Evolutionary conservation across 345 rosid genomes (phyloP).

Genomic region (Punica granatum): DNA sequence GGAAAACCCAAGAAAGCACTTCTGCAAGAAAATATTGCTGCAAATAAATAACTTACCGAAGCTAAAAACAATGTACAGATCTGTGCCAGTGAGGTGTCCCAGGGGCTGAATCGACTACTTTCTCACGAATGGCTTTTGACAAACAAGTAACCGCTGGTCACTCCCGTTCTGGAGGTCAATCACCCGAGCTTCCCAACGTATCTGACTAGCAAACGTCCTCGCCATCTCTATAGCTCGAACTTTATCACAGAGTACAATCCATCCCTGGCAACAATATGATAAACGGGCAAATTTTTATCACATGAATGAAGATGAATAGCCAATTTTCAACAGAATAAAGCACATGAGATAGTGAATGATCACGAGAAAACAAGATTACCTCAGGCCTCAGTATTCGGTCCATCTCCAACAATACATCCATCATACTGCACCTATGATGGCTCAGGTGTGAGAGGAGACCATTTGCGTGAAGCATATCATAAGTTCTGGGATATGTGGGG

Average conservation of each 20-base stretch:
- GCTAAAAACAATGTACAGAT: constrained; percentile 28
- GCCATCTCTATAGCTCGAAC: constrained; percentile 76
- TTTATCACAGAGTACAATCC: constrained; percentile 78
- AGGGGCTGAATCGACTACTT: constrained; percentile 40
- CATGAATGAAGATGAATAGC: neutral
- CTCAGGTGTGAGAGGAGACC: constrained; percentile 71
- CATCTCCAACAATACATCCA: constrained; percentile 85
- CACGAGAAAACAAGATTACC: constrained; percentile 29
- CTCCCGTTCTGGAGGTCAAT: constrained; percentile 92
- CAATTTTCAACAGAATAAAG: neutral
- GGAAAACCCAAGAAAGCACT: constrained; percentile 2
- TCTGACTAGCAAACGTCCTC: constrained; percentile 58
- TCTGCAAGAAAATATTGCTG: no score
- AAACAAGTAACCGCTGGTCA: constrained; percentile 90
- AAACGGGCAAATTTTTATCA: neutral
- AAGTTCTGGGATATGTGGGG: constrained; percentile 96
- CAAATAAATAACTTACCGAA: constrained; percentile 30
- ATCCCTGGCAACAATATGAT: constrained; percentile 45
- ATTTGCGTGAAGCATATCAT: constrained; percentile 91
- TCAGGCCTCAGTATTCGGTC: constrained; percentile 94
- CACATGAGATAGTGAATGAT: neutral
- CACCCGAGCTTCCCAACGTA: constrained; percentile 98
- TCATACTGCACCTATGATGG: constrained; percentile 55
- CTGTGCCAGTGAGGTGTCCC: constrained; percentile 11
- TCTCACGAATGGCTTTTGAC: constrained; percentile 82